A percentile compares a stretch with the other conserved stretches of the same genome.
Evolutionary conservation across 108 stramenopile species (phyloP).

Genomic region (Epithemia pelagica): DNA sequence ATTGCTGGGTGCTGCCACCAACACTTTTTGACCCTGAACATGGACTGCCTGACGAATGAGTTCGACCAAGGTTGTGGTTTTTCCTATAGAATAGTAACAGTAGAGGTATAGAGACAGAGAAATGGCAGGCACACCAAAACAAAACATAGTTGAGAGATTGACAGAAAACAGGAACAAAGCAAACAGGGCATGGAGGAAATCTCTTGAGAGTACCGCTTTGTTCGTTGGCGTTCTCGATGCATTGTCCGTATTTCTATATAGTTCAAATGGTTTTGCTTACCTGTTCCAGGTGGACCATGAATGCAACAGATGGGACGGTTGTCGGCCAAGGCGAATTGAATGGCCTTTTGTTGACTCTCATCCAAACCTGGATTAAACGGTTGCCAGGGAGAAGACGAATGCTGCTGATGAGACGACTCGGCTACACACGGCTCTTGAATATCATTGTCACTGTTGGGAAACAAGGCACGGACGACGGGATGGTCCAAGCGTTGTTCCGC

Average conservation of each 20-base stretch:
- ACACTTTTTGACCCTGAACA: slow-evolving; percentile 55
- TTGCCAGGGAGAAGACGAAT: background rate
- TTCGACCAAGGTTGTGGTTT: slow-evolving; percentile 84
- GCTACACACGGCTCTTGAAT: background rate
- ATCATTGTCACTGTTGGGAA: slow-evolving; percentile 20
- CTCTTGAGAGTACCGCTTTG: background rate
- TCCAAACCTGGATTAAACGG: slow-evolving; percentile 49
- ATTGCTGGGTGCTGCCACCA: slow-evolving; percentile 98
- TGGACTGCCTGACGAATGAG: slow-evolving; percentile 83
- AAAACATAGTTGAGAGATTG: too few species aligned
- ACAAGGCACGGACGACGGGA: slow-evolving; percentile 57
- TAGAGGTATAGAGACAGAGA: background rate
- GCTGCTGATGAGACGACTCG: background rate
- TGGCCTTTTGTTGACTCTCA: slow-evolving; percentile 68
- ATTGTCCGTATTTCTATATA: background rate
- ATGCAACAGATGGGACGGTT: slow-evolving; percentile 55
- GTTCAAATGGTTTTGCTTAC: slow-evolving; percentile 1
- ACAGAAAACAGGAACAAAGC: too few species aligned
- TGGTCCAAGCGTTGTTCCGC: slow-evolving; percentile 43
- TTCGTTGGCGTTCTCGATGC: background rate
- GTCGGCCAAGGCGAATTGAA: slow-evolving; percentile 54
- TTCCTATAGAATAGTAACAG: slow-evolving; percentile 35
- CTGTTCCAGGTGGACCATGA: slow-evolving; percentile 83
- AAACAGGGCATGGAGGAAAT: background rate
- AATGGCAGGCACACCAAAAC: too few species aligned